Base-by-base conservation (phyloP, 192 early-diverging fungal genomes). In the Lobosporangium transversale region DNA sequence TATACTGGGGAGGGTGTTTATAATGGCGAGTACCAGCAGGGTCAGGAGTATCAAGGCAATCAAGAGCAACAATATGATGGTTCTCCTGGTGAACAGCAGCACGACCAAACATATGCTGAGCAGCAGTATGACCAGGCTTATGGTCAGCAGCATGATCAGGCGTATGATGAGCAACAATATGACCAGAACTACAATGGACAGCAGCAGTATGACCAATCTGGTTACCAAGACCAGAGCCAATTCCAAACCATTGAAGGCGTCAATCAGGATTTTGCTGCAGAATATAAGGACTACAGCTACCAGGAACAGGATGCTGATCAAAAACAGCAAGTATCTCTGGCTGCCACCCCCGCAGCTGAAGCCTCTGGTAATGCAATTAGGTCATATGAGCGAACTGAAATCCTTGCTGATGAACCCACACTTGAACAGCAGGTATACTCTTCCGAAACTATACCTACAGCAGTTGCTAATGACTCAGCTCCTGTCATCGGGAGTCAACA, bases 371-470 rank as follows among this genome's bases (percentile, higher is more conserved):
- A 18, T 27, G 29, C 21, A 21, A 35, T 30, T 7, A 24, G 52
- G 30, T n/a, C n/a, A n/a, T n/a, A n/a, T n/a, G n/a, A n/a, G n/a
- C n/a, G n/a, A n/a, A 33, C 30, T 33, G 50, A 60, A 29, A 51
- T 55, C 2, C 50, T 66, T 47, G 57, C 57, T 40, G 70, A 75
- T 31, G 57, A 59, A 24, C 62, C 70, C 18, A 75, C 70, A 4
- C 20, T 54, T 26, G 70, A 73, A 33, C 70, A 73, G 21, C 61
- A 57, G 37, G 2, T 18, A 1, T 21, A 59, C 17, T 7, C 9
- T 43, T 5, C 9, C 43, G 56, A 50, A 11, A 21, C 30, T 6
- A 18, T n/a, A n/a, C n/a, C n/a, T n/a, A n/a, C 47, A 23, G 55
- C 55, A 32, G 27, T 30, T 2, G 42, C 26, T 18, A 56, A 64